phyloP scores from a whole-genome alignment of 805 yeast genomes.

The Blastobotrys attinorum region DNA sequence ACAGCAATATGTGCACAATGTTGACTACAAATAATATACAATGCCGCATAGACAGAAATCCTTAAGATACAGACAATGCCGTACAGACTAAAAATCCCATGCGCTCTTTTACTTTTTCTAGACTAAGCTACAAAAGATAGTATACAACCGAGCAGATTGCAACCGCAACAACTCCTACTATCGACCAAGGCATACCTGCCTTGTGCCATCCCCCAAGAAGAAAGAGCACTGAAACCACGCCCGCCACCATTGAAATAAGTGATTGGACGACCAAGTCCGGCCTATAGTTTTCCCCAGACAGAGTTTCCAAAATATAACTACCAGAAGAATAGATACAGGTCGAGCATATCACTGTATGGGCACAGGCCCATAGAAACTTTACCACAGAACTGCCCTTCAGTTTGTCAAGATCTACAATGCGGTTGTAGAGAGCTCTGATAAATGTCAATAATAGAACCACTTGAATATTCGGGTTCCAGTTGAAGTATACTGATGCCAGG shows the following conservation, averaged over 20 bases:
- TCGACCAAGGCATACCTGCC: neutral
- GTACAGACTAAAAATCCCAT: too few relatives aligned
- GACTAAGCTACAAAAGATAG: neutral
- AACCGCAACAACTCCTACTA: neutral
- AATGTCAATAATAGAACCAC: slow-evolving; percentile 8
- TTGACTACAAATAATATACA: too few relatives aligned
- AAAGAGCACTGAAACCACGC: neutral
- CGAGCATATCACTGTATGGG: neutral
- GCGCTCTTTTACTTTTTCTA: neutral
- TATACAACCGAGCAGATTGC: neutral
- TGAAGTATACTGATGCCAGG: neutral
- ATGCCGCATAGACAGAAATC: neutral
- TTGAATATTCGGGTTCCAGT: slow-evolving; percentile 8
- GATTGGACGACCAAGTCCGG: neutral
- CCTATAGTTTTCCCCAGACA: neutral
- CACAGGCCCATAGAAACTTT: neutral
- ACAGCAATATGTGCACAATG: too few relatives aligned
- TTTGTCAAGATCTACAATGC: neutral
- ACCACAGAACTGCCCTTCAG: neutral
- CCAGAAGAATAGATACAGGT: neutral
- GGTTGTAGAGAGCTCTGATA: neutral
- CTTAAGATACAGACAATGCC: neutral
- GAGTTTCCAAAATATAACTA: neutral
- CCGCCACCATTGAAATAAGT: neutral
- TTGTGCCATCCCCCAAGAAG: neutral